Evolutionary conservation across 805 yeast genomes (phyloP), one percentile per base, ranked within the genome.

Genomic region (Nakazawaea populi): DNA sequence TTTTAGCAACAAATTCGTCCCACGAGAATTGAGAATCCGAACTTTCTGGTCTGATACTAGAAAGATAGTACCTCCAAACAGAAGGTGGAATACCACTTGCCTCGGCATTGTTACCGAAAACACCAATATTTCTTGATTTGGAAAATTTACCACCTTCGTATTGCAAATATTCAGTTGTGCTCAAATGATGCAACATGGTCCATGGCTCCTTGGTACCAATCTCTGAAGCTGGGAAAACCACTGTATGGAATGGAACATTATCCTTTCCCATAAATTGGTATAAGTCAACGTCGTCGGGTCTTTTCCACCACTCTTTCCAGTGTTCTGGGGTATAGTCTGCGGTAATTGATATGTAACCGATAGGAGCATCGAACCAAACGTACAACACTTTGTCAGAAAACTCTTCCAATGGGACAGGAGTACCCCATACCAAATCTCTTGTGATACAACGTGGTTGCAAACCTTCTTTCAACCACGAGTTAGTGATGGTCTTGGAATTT

Each of bases 191-290:
- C 58, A 91, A 76, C 80, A 81, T 84, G 53, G 97, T 90, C 98
- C 98, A 94, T 45, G 75, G 62, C 52, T 92, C 92, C 18, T 77
- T 70, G 14, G 99, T 91, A 67, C 98, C 99, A 43, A 94, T 72
- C 70, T 84, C 86, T 30, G 96, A 73, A 42, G 95, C 84, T 54
- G 99, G 99, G 89, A 92, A 94, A 51, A 94, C 96, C 51, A 94
- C 99, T 1, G 97, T 87, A 67, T 94, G 99, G 89, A 94, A 94
- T 34, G 98, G 97, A 61, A 91, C 97, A 65, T 94, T 94, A 70
- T 94, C 99, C 69, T 94, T 94, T 70, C 99, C 99, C 99, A 94
- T 94, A 69, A 94, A 94, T 74, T 94, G 99, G 68, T 88, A 89
- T 58, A 94, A 74, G 57, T 87, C 71, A 56, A 94, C 97, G 55